Conservation (phyloP, 1,284 basidiomycete genomes). For the Mycena citricolor region DNA sequence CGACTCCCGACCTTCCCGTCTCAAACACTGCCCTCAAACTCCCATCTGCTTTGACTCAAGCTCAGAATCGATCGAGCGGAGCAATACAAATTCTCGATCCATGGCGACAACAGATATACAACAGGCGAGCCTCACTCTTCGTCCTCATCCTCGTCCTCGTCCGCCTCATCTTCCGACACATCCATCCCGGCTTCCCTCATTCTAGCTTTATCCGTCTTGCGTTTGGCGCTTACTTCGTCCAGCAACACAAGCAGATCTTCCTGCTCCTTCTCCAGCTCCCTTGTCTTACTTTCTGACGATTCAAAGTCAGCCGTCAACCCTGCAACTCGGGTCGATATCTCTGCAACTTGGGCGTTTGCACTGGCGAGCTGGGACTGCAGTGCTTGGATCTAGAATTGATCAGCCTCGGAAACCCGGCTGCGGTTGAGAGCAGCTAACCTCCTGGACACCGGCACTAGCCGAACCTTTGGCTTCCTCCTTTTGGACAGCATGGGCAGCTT, state of each 20-base stretch:
- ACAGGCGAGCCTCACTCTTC: no score
- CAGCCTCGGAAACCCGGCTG: background rate
- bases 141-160: conserved; percentile 67
- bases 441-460: no score
- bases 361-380: conserved; percentile 15
- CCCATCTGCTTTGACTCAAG: no score
- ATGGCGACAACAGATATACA: no score
- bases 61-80: no score
- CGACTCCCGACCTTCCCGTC: no score
- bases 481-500: no score
- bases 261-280: conserved; percentile 90
- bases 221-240: conserved; percentile 88
- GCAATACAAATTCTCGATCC: no score
- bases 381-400: conserved; percentile 13
- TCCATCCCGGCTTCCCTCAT: conserved; percentile 77
- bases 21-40: no score
- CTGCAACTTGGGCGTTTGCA: conserved; percentile 32
- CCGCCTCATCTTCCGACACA: conserved; percentile 90
- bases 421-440: conserved; percentile 24
- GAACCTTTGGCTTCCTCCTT: no score
- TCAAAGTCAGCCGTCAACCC: conserved; percentile 46
- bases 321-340: no score
- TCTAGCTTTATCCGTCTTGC: conserved; percentile 77
- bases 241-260: conserved; percentile 92
- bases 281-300: conserved; percentile 60